phyloP scores from a whole-genome alignment of 1,284 basidiomycete genomes.

The Microbotryum intermedium region DNA sequence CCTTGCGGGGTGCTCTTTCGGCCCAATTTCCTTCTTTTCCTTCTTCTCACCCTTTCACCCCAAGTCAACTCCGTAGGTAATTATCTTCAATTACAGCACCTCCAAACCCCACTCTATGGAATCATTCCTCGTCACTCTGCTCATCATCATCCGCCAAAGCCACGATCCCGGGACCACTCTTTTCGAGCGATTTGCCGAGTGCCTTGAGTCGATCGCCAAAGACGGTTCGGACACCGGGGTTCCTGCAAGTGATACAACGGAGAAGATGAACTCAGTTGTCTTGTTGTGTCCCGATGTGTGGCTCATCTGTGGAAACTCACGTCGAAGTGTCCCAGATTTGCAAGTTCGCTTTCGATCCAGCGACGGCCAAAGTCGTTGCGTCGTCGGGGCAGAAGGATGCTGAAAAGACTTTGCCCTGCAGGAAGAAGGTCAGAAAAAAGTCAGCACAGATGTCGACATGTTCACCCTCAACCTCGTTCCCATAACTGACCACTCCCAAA shows the following conservation, averaged over 20 bases:
- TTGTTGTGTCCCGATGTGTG: too few species aligned
- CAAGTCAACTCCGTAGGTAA: too few species aligned
- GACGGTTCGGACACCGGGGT: constrained; percentile 38
- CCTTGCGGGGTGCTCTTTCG: too few species aligned
- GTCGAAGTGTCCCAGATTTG: constrained; percentile 75
- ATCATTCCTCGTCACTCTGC: constrained; percentile 3
- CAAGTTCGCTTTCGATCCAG: constrained; percentile 81
- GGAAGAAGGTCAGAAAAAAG: neutral
- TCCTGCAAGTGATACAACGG: constrained; percentile 9
- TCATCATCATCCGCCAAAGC: constrained; percentile 24
- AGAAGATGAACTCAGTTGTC: too few species aligned
- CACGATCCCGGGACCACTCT: constrained; percentile 22
- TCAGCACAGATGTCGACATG: too few species aligned
- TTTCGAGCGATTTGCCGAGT: constrained; percentile 29
- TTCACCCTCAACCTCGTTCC: too few species aligned
- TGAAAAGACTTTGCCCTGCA: constrained; percentile 89
- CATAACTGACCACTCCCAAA: constrained; percentile 71
- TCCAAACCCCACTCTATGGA: too few species aligned
- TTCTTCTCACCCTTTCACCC: too few species aligned
- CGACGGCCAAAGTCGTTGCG: constrained; percentile 85
- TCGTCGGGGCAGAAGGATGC: constrained; percentile 86
- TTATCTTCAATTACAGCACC: too few species aligned
- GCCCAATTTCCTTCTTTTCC: too few species aligned
- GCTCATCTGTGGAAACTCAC: constrained; percentile 9
- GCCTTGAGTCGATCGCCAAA: constrained; percentile 38